Conservation (phyloP, 176 grass and related monocot genomes). For the Avena eriantha region DNA sequence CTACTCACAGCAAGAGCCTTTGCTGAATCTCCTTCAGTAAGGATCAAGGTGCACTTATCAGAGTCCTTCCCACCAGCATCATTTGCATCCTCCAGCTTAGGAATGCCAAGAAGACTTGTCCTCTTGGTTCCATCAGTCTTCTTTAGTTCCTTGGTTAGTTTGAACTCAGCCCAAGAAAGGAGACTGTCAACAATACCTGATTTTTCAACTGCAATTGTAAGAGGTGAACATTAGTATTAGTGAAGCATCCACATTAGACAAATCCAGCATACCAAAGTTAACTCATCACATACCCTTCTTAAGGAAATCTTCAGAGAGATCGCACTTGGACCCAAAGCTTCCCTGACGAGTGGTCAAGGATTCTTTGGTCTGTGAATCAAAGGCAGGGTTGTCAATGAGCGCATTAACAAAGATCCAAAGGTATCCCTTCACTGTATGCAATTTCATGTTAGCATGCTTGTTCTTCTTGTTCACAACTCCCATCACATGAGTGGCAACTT, state of each 20-base stretch:
- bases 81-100: conserved; percentile 91
- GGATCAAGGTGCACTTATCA: conserved; percentile 76
- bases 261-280: not conserved
- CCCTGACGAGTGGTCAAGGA: conserved; percentile 81
- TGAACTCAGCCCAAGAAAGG: conserved; percentile 68
- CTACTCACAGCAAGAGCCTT: conserved; percentile 91
- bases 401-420: conserved; percentile 94
- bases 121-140: conserved; percentile 84
- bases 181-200: conserved; percentile 64
- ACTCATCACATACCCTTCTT: conserved; percentile 56
- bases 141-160: conserved; percentile 84
- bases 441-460: conserved; percentile 78
- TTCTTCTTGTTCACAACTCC: conserved; percentile 82
- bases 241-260: not conserved
- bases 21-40: conserved; percentile 97
- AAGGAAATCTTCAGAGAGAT: conserved; percentile 66
- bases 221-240: not conserved
- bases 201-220: conserved; percentile 61
- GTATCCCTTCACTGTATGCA: conserved; percentile 71
- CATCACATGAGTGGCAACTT: conserved; percentile 71
- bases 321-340: conserved; percentile 82
- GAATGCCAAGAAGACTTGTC: conserved; percentile 62
- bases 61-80: conserved; percentile 79
- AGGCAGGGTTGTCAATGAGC: conserved; percentile 82
- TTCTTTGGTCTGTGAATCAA: conserved; percentile 93